Percentiles rank a stretch among this genome's conserved stretches.
Evolutionary conservation across 2,329 filamentous ascomycete species (phyloP).

Genomic region (Cladosporium sp.): DNA sequence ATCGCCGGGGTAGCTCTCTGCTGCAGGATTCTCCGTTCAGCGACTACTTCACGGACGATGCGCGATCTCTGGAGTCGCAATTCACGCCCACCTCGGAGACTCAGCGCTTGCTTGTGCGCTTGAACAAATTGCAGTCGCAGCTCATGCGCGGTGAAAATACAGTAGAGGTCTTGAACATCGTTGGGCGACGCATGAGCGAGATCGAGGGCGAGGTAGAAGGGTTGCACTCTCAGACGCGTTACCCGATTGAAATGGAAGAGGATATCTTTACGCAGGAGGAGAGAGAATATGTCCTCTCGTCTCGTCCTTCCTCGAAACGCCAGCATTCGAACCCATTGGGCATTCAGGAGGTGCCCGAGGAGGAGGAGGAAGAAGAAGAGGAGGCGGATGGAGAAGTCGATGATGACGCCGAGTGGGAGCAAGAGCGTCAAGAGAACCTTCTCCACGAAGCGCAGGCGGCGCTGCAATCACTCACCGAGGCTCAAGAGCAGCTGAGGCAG

Average conservation of each 20-base stretch:
- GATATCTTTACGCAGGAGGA: constrained; percentile 28
- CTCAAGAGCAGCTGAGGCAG: constrained; percentile 26
- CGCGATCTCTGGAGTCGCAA: constrained; percentile 21
- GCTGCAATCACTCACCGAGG: constrained; percentile 24
- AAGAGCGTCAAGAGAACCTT: constrained; percentile 1
- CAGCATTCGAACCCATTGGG: not conserved
- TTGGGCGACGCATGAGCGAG: constrained; percentile 25
- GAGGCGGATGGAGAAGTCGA: not conserved
- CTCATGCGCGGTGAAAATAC: constrained; percentile 26
- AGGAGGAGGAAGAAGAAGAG: not conserved
- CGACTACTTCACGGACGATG: constrained; percentile 37
- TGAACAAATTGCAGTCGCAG: constrained; percentile 32
- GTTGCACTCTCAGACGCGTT: constrained; percentile 22
- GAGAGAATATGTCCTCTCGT: constrained; percentile 12
- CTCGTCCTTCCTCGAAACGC: not conserved
- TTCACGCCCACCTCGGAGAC: constrained; percentile 22
- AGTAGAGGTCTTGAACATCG: constrained; percentile 19
- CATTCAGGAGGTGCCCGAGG: not conserved
- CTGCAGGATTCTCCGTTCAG: constrained; percentile 34
- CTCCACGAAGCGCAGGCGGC: constrained; percentile 23
- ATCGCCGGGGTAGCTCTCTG: constrained; percentile 17
- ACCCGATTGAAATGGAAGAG: constrained; percentile 25
- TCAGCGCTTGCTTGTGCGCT: constrained; percentile 29
- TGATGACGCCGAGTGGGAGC: not conserved
- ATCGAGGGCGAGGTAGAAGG: constrained; percentile 28